A percentile compares a stretch with the other conserved stretches of the same genome.
phyloP scores from a whole-genome alignment of 495 filamentous ascomycete genomes.

The Aspergillus sclerotiicarbonarius region DNA sequence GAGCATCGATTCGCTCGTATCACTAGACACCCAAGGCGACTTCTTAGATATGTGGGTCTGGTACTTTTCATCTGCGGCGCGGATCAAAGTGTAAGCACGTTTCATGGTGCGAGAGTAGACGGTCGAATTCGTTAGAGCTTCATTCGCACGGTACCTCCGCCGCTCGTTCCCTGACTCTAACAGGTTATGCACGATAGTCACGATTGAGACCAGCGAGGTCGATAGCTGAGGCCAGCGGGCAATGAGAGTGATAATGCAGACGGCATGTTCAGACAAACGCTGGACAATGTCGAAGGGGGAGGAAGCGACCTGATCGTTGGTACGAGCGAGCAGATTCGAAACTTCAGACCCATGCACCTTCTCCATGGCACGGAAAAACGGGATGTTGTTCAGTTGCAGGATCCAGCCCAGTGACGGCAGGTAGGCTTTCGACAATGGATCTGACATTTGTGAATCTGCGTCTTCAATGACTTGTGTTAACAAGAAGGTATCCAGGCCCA shows the following conservation, averaged over 20 bases:
- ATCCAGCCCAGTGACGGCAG: constrained; percentile 30
- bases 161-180: constrained; percentile 26
- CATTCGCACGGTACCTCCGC: constrained; percentile 15
- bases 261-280: constrained; percentile 26
- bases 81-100: constrained; percentile 27
- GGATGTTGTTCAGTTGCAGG: constrained; percentile 30
- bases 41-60: constrained; percentile 41
- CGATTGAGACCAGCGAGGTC: constrained; percentile 15
- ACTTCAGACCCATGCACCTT: constrained; percentile 22
- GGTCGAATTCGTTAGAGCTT: constrained; percentile 18
- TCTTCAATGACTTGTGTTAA: constrained; percentile 27
- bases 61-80: constrained; percentile 32
- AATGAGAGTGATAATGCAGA: constrained; percentile 25
- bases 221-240: constrained; percentile 28
- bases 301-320: constrained; percentile 29
- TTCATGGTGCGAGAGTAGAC: constrained; percentile 18
- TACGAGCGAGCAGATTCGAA: constrained; percentile 24
- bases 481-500: constrained; percentile 31
- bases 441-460: constrained; percentile 22
- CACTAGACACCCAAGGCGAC: constrained; percentile 35
- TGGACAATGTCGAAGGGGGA: constrained; percentile 24
- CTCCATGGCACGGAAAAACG: constrained; percentile 32
- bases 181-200: constrained; percentile 24
- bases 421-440: constrained; percentile 30
- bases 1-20: constrained; percentile 33